A percentile compares a stretch with the other conserved stretches of the same genome.
Evolutionary conservation across 208 protist species (phyloP).

Genomic region (Wallacemonas sp.): DNA sequence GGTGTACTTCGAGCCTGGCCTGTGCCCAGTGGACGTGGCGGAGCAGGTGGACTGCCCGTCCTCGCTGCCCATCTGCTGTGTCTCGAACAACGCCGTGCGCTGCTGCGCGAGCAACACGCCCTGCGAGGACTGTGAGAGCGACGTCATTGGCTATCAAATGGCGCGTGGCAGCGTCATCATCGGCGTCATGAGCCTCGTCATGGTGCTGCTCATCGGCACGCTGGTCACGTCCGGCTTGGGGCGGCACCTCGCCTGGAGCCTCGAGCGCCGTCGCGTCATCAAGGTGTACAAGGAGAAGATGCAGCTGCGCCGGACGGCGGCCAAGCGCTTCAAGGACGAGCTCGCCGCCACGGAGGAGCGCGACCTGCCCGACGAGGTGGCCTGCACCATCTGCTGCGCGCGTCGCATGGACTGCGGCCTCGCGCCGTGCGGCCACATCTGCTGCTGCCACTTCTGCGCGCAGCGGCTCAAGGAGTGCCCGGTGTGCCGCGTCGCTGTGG

Average conservation of each 20-base stretch:
- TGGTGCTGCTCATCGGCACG: slow-evolving; percentile 43
- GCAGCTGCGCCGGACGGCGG: slow-evolving; percentile 28
- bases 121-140: slow-evolving; percentile 28
- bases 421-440: slow-evolving; percentile 48
- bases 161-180: slow-evolving; percentile 30
- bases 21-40: slow-evolving; percentile 33
- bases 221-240: slow-evolving; percentile 40
- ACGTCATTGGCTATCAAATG: slow-evolving; percentile 32
- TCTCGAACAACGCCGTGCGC: slow-evolving; percentile 23
- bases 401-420: slow-evolving; percentile 45
- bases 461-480: slow-evolving; percentile 40
- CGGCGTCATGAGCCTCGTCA: slow-evolving; percentile 30
- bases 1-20: slow-evolving; percentile 10
- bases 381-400: slow-evolving; percentile 49
- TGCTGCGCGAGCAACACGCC: slow-evolving; percentile 30
- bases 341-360: slow-evolving; percentile 31
- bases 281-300: slow-evolving; percentile 19
- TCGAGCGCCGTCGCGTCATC: slow-evolving; percentile 40
- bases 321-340: slow-evolving; percentile 30
- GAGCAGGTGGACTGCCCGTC: slow-evolving; percentile 20
- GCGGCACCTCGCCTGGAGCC: slow-evolving; percentile 30
- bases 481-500: slow-evolving; percentile 42
- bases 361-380: slow-evolving; percentile 25
- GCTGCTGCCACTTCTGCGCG: slow-evolving; percentile 44
- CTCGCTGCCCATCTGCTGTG: slow-evolving; percentile 34